These are phyloP conservation scores for Carex arenaria DNA, from an alignment of 202 grass and related monocot genomes.

Conservation along the genomic window DNA sequence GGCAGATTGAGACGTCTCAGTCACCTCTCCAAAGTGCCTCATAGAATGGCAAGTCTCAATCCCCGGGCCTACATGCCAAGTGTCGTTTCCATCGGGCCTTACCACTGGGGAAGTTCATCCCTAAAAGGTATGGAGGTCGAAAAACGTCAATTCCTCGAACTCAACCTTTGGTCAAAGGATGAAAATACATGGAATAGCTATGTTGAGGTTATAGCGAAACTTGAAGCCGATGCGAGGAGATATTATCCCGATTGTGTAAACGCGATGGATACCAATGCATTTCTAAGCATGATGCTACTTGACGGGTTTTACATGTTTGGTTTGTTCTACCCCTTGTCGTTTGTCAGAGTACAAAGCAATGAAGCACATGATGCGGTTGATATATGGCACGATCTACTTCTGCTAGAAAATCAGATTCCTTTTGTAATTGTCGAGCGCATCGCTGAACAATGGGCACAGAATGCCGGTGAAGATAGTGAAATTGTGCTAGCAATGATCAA, in stretches of 20 bases:
- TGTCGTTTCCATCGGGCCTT: neutral
- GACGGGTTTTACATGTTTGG: neutral
- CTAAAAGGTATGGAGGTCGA: conserved; percentile 7
- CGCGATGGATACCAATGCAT: neutral
- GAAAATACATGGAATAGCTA: conserved; percentile 3
- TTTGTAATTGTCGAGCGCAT: neutral
- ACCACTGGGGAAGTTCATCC: neutral
- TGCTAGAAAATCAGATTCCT: conserved; percentile 1
- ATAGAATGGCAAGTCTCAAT: neutral
- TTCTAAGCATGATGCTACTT: conserved; percentile 10
- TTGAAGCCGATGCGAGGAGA: neutral
- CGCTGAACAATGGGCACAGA: neutral
- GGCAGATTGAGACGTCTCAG: neutral
- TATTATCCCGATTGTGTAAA: neutral
- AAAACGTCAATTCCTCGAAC: conserved; percentile 9
- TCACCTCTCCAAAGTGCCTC: conserved; percentile 1
- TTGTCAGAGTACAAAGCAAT: neutral
- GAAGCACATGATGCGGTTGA: neutral
- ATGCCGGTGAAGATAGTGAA: neutral
- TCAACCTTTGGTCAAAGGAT: neutral
- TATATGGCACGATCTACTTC: neutral
- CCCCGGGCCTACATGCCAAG: neutral
- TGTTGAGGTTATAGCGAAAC: neutral
- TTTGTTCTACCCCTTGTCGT: neutral
- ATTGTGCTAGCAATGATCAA: neutral